Evolutionary conservation across 2,329 filamentous ascomycete species (phyloP), one percentile per base, ranked within the genome.

Genomic region (Colletotrichum sp.): DNA sequence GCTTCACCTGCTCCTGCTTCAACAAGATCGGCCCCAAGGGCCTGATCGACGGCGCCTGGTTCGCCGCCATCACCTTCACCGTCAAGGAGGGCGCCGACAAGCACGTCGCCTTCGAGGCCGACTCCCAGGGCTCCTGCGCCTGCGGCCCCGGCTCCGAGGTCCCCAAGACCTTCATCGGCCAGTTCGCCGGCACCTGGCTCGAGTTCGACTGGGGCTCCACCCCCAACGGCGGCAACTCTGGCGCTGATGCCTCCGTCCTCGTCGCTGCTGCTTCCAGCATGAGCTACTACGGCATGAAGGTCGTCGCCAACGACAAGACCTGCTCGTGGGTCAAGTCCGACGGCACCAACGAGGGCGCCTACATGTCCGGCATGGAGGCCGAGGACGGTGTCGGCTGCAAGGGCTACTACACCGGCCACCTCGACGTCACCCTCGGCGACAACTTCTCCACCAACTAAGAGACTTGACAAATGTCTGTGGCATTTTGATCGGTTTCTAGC

Each of bases 21-120:
- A 88, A 89, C 87, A 91, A 91, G 88, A 89, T 90, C 70, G 89
- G 89, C 60, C 80, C 83, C 16, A 79, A 84, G 63, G 84, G 85
- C 52, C 72, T 76, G 44, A 85, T 90, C 81, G 84, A 89, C 80
- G 89, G 89, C 78, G 88, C 88, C 85, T 90, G 87, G 83, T 84
- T 84, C 73, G 81, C 84, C 78, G 87, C 83, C 65, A 63, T 88
- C 68, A 81, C 76, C 71, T 90, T 90, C 81, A 81, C 73, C 64
- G 84, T 91, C 34, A 77, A 73, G 82, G 57, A 76, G 62, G 81
- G 81, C 73, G 81, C 81, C 79, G 80, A 81, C 70, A 83, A 87
- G 83, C 81, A 82, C 74, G 78, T 91, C 65, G 89, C 86, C 77
- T 83, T 87, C 77, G 86, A 90, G 75, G 60, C 73, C 60, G 84